Percentiles rank a stretch among this genome's conserved stretches.
Evolutionary conservation across 345 rosid genomes (phyloP).

Genomic region (Bruguiera gymnorhiza): DNA sequence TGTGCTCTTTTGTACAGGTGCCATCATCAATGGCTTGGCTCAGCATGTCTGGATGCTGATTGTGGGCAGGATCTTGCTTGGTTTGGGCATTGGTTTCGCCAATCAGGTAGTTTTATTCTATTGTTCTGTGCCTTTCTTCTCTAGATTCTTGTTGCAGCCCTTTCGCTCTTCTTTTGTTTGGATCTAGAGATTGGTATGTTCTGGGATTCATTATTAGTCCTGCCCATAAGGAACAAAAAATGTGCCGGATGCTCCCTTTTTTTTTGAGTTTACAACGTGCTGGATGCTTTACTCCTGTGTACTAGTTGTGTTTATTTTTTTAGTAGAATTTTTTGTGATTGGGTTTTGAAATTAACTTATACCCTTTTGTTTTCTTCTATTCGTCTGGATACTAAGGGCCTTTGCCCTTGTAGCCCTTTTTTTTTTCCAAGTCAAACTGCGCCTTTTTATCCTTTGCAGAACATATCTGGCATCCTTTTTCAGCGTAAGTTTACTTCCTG

Average conservation of each 20-base stretch:
- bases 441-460: no score
- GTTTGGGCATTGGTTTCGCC: constrained; percentile 45
- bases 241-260: background rate
- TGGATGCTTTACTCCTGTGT: background rate
- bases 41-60: constrained; percentile 38
- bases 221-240: background rate
- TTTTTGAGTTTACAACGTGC: no score
- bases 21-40: constrained; percentile 43
- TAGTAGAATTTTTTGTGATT: no score
- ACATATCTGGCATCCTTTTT: background rate
- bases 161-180: background rate
- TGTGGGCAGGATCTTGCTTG: constrained; percentile 42
- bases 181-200: background rate
- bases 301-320: background rate
- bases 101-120: constrained; percentile 26
- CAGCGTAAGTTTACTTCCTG: background rate
- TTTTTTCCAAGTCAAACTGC: background rate
- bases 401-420: background rate
- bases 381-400: background rate
- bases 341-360: no score
- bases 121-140: background rate
- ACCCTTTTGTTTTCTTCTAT: no score
- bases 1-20: constrained; percentile 33
- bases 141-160: background rate
- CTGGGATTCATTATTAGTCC: background rate